A percentile compares a stretch with the other conserved stretches of the same genome.
Conservation (phyloP, 148 eudicot species). For the Chenopodium berlandieri region DNA sequence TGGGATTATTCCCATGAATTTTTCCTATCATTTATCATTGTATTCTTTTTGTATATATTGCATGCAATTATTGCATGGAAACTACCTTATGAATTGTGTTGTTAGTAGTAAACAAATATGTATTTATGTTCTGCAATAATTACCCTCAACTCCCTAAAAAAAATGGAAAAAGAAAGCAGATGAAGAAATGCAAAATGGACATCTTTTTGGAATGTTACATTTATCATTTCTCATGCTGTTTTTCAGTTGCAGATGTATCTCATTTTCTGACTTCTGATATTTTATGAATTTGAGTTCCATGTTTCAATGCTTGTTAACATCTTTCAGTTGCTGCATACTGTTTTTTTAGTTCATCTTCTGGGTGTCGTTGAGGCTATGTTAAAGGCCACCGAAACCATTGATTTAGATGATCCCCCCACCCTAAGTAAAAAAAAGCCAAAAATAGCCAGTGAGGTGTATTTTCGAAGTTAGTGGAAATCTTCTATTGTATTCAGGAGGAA, state of each 20-base stretch:
- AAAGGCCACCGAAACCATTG: too few relatives aligned
- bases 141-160: not conserved
- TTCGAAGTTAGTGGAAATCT: not conserved
- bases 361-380: not conserved
- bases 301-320: not conserved
- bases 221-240: not conserved
- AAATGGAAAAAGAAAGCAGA: not conserved
- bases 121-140: not conserved
- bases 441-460: not conserved
- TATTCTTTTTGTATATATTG: slow-evolving; percentile 16
- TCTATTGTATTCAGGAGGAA: not conserved
- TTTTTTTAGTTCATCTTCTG: not conserved
- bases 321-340: not conserved
- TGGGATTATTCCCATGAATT: too few relatives aligned
- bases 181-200: not conserved
- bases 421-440: too few relatives aligned
- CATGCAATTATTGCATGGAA: not conserved
- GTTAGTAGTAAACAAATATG: not conserved
- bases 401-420: too few relatives aligned
- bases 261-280: not conserved
- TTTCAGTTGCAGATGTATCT: not conserved
- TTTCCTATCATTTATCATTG: not conserved
- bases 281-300: not conserved
- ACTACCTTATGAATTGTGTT: slow-evolving; percentile 4
- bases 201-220: not conserved